phyloP scores from a whole-genome alignment of 2,329 filamentous ascomycete genomes.

The Fusarium illudens region DNA sequence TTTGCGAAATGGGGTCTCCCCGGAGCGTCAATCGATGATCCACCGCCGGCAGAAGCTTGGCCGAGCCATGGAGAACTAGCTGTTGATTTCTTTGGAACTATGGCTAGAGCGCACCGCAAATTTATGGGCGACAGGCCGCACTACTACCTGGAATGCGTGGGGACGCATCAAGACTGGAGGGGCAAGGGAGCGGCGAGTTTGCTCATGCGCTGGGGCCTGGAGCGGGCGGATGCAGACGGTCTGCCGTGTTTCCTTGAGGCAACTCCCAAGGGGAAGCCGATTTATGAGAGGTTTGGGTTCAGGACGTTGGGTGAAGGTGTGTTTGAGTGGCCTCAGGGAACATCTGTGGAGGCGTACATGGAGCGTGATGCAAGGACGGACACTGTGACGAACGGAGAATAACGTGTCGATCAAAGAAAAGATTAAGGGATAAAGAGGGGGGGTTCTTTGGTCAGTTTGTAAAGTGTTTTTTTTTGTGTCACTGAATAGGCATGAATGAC shows the following conservation, averaged over 20 bases:
- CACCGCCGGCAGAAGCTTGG: constrained; percentile 47
- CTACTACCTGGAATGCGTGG: constrained; percentile 59
- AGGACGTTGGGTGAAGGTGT: constrained; percentile 47
- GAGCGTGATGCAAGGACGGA: constrained; percentile 37
- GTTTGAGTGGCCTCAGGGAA: constrained; percentile 46
- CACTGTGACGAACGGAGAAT: constrained; percentile 8
- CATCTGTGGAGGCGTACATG: constrained; percentile 49
- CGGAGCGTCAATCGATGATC: constrained; percentile 33
- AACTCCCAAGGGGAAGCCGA: constrained; percentile 54
- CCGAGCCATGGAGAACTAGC: constrained; percentile 53
- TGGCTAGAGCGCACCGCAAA: constrained; percentile 47
- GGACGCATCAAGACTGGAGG: constrained; percentile 53
- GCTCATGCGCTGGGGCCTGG: constrained; percentile 58
- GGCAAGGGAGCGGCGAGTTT: constrained; percentile 55
- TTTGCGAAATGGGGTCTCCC: constrained; percentile 59
- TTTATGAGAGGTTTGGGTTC: constrained; percentile 62
- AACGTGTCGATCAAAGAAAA: constrained; percentile 13
- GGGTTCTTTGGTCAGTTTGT: constrained; percentile 3
- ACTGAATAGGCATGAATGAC: constrained; percentile 10
- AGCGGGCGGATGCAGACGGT: constrained; percentile 54
- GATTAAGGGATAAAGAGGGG: not conserved
- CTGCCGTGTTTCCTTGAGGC: constrained; percentile 60
- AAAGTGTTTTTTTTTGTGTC: constrained; percentile 12
- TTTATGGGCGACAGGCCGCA: constrained; percentile 55
- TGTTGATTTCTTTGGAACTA: constrained; percentile 50